Percentiles rank a stretch among this genome's conserved stretches.
phyloP scores from a whole-genome alignment of 805 yeast genomes.

The Candida succiphila region DNA sequence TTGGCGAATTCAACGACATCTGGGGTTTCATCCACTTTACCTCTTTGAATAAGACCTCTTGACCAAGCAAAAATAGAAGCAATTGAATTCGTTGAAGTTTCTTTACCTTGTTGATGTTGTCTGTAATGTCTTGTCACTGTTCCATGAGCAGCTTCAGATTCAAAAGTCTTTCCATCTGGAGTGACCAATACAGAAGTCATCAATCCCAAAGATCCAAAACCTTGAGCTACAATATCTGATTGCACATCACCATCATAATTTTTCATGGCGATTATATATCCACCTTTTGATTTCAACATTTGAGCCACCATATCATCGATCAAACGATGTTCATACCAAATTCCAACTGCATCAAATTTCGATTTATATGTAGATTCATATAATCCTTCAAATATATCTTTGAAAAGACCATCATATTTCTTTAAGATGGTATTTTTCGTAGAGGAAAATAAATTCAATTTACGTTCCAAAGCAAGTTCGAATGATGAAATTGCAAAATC shows the following conservation, averaged over 20 bases:
- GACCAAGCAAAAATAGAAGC: slow-evolving; percentile 98
- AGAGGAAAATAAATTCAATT: slow-evolving; percentile 73
- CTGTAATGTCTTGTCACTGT: slow-evolving; percentile 96
- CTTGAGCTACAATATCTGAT: slow-evolving; percentile 95
- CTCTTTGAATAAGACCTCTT: slow-evolving; percentile 88
- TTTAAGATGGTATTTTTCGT: slow-evolving; percentile 94
- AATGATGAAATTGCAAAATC: slow-evolving; percentile 94
- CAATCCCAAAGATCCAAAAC: slow-evolving; percentile 91
- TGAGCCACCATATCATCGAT: slow-evolving; percentile 99
- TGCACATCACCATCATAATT: slow-evolving; percentile 98
- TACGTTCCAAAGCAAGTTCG: slow-evolving; percentile 72
- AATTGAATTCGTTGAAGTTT: slow-evolving; percentile 93
- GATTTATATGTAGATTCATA: slow-evolving; percentile 61
- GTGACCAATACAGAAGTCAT: slow-evolving; percentile 96
- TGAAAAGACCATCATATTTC: slow-evolving; percentile 90
- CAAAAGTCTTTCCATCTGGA: slow-evolving; percentile 95
- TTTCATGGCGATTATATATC: slow-evolving; percentile 91
- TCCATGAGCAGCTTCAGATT: slow-evolving; percentile 98
- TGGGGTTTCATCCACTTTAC: slow-evolving; percentile 78
- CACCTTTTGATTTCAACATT: slow-evolving; percentile 94
- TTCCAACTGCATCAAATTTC: slow-evolving; percentile 68
- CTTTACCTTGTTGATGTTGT: slow-evolving; percentile 93
- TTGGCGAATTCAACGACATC: slow-evolving; percentile 77
- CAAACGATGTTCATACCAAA: slow-evolving; percentile 94
- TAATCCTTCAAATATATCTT: slow-evolving; percentile 81